phyloP scores from a whole-genome alignment of 148 eudicot genomes.

The Rhododendron molle region DNA sequence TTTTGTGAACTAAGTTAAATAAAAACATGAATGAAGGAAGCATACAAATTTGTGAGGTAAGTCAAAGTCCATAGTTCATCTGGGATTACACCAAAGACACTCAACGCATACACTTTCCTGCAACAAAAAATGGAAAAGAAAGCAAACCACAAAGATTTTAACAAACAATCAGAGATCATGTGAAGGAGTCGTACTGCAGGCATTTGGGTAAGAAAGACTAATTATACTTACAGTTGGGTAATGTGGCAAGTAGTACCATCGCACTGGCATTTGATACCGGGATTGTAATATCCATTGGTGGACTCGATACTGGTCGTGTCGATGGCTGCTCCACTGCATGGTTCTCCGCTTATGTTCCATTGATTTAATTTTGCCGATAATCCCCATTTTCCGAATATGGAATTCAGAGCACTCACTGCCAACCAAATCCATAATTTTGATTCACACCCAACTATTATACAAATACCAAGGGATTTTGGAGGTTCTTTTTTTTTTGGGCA shows the following conservation, averaged over 20 bases:
- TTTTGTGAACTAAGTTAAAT: background rate
- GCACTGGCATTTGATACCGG: slow-evolving; percentile 70
- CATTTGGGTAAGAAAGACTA: too few species aligned
- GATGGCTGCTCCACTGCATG: slow-evolving; percentile 55
- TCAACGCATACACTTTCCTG: slow-evolving; percentile 63
- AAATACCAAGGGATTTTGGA: too few species aligned
- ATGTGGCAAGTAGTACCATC: slow-evolving; percentile 55
- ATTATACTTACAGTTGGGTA: slow-evolving; percentile 39
- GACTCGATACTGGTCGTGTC: slow-evolving; percentile 24
- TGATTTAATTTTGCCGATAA: slow-evolving; percentile 19
- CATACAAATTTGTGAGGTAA: slow-evolving; percentile 57
- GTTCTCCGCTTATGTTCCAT: slow-evolving; percentile 81
- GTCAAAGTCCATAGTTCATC: slow-evolving; percentile 75
- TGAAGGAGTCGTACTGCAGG: too few species aligned
- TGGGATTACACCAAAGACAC: slow-evolving; percentile 55
- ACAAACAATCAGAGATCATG: too few species aligned
- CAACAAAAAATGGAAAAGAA: slow-evolving; percentile 5
- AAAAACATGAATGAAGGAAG: background rate
- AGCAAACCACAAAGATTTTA: background rate
- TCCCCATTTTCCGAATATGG: slow-evolving; percentile 45
- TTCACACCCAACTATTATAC: too few species aligned
- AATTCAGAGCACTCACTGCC: slow-evolving; percentile 51
- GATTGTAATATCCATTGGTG: slow-evolving; percentile 28
- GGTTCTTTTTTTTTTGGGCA: too few species aligned
- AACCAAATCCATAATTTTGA: background rate